phyloP scores from a whole-genome alignment of 2,329 filamentous ascomycete species.

The Nemania sp. region DNA sequence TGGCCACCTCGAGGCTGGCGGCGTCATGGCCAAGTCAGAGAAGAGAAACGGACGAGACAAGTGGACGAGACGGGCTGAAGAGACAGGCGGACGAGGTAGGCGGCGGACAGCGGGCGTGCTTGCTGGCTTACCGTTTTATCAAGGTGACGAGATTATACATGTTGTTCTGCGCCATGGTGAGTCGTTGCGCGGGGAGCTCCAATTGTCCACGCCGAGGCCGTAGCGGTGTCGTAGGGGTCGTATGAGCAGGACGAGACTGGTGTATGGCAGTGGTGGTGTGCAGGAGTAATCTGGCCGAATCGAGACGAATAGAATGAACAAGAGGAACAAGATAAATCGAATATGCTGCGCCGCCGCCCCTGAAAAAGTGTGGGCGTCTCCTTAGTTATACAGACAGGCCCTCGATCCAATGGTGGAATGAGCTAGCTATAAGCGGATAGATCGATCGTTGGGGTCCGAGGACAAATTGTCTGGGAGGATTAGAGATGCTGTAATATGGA shows the following conservation, averaged over 20 bases:
- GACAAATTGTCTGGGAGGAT: background rate
- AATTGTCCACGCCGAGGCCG: background rate
- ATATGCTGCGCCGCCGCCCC: conserved; percentile 5
- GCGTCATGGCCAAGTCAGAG: conserved; percentile 29
- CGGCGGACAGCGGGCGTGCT: no score
- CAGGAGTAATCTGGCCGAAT: background rate
- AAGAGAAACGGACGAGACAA: background rate
- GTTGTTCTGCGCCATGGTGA: conserved; percentile 72
- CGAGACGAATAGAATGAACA: background rate
- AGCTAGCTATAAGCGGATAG: background rate
- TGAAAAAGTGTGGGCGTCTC: background rate
- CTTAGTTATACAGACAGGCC: no score
- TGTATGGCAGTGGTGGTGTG: background rate
- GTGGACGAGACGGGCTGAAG: background rate
- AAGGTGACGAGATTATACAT: conserved; percentile 98
- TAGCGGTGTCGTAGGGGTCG: no score
- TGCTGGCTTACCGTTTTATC: conserved; percentile 83
- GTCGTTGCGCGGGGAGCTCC: conserved; percentile 1
- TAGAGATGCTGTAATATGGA: conserved; percentile 11
- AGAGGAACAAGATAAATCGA: conserved; percentile 10
- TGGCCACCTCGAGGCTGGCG: conserved; percentile 91
- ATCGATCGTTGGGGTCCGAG: no score
- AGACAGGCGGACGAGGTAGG: background rate
- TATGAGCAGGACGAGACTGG: background rate
- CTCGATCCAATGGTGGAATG: background rate